Conservation (phyloP, 2,329 filamentous ascomycete genomes). For the Nemania sp. region DNA sequence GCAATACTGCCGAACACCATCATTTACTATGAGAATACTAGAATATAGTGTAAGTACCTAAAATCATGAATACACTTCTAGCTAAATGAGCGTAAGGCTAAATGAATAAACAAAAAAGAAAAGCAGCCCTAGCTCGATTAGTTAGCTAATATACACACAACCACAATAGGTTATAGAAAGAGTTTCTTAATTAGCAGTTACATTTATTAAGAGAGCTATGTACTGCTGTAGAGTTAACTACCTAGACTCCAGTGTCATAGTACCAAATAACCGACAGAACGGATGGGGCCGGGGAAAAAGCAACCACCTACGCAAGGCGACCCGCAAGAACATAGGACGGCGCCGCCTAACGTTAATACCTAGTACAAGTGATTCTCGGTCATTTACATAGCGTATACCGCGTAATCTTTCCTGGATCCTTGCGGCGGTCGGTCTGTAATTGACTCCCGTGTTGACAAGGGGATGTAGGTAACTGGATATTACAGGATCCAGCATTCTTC, state of each 20-base stretch:
- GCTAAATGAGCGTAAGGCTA: background rate
- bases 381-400: constrained; percentile 28
- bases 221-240: too few species aligned
- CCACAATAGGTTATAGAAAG: background rate
- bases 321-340: constrained; percentile 23
- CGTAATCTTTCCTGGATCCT: constrained; percentile 18
- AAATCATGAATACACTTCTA: background rate
- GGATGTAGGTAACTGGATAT: too few species aligned
- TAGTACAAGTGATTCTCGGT: constrained; percentile 37
- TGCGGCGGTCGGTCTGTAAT: constrained; percentile 46
- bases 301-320: constrained; percentile 42
- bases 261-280: constrained; percentile 46
- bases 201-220: background rate
- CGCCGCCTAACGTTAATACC: constrained; percentile 15
- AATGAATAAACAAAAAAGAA: background rate
- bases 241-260: background rate
- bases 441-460: constrained; percentile 44
- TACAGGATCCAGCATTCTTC: constrained; percentile 39
- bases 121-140: background rate
- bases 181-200: background rate
- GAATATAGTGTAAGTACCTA: background rate
- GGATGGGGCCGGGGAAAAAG: constrained; percentile 45
- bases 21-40: background rate
- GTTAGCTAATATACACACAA: background rate
- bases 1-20: constrained; percentile 1